These are phyloP conservation scores for Populus hybrid DNA, from an alignment of 441 rosid species.

Conservation along the genomic window DNA sequence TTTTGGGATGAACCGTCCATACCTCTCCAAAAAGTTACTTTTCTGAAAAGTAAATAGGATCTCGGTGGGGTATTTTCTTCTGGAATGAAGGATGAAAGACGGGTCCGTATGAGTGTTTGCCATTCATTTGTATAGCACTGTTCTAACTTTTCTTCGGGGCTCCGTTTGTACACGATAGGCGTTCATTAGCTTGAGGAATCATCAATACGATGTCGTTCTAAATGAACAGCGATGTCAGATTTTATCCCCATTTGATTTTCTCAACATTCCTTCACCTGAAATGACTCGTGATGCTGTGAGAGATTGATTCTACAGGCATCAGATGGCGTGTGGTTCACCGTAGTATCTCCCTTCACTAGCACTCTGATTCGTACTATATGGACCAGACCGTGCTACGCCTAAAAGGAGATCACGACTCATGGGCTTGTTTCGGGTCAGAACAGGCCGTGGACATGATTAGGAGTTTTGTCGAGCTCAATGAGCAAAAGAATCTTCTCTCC, in stretches of 20 bases:
- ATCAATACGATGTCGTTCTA: no score
- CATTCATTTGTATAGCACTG: conserved; percentile 2
- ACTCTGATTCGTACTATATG: background rate
- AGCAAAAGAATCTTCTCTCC: no score
- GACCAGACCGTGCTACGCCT: background rate
- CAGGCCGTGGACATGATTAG: no score
- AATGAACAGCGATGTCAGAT: background rate
- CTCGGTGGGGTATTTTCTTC: background rate
- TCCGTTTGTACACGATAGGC: background rate
- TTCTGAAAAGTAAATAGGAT: background rate
- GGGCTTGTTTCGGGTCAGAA: no score
- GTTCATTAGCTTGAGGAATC: background rate
- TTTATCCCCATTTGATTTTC: background rate
- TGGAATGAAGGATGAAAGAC: background rate
- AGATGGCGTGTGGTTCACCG: background rate
- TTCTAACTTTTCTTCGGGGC: background rate
- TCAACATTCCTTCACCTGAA: background rate
- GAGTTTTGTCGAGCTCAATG: no score
- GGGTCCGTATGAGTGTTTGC: background rate
- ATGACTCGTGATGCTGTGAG: no score
- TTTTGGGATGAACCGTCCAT: background rate
- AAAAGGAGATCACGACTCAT: background rate
- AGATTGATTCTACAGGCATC: background rate
- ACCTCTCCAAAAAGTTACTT: background rate
- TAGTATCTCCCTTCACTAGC: background rate